These are phyloP conservation scores for Lachancea cidri DNA, from an alignment of 805 yeast genomes.

Conservation along the genomic window DNA sequence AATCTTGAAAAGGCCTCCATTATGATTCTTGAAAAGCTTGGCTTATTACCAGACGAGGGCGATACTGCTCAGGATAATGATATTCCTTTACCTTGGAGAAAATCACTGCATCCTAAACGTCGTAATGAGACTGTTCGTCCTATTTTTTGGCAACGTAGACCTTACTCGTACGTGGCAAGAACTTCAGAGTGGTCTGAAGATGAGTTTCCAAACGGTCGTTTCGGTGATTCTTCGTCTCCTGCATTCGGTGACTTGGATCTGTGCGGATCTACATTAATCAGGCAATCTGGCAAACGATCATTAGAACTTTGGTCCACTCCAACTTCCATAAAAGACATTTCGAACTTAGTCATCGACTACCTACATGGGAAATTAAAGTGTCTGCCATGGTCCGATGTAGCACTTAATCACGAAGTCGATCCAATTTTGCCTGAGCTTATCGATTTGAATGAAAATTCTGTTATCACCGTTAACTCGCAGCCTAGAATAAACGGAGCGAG, in stretches of 20 bases:
- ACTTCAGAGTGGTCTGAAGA: conserved; percentile 82
- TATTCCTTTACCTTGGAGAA: conserved; percentile 76
- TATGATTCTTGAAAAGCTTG: conserved; percentile 76
- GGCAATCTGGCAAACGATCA: conserved; percentile 79
- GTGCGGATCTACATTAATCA: conserved; percentile 70
- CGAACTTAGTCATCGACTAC: conserved; percentile 61
- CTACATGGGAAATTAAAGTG: conserved; percentile 64
- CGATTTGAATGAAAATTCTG: conserved; percentile 58
- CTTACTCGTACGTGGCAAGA: conserved; percentile 80
- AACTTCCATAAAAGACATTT: conserved; percentile 49
- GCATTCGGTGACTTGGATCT: conserved; percentile 90
- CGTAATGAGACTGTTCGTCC: conserved; percentile 83
- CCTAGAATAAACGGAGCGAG: conserved; percentile 81
- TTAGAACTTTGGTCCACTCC: conserved; percentile 89
- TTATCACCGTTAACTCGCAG: conserved; percentile 86
- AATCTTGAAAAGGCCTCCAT: conserved; percentile 87
- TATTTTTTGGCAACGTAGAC: conserved; percentile 93
- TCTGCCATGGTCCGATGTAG: conserved; percentile 95
- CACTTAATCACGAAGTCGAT: conserved; percentile 70
- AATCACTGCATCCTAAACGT: conserved; percentile 76
- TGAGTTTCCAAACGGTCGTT: conserved; percentile 97
- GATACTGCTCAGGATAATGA: conserved; percentile 33
- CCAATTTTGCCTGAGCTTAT: conserved; percentile 55
- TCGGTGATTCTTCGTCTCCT: conserved; percentile 98
- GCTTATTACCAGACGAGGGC: conserved; percentile 39